These are phyloP conservation scores for Fusarium subglutinans DNA, from an alignment of 2,329 filamentous ascomycete genomes.

Conservation along the genomic window DNA sequence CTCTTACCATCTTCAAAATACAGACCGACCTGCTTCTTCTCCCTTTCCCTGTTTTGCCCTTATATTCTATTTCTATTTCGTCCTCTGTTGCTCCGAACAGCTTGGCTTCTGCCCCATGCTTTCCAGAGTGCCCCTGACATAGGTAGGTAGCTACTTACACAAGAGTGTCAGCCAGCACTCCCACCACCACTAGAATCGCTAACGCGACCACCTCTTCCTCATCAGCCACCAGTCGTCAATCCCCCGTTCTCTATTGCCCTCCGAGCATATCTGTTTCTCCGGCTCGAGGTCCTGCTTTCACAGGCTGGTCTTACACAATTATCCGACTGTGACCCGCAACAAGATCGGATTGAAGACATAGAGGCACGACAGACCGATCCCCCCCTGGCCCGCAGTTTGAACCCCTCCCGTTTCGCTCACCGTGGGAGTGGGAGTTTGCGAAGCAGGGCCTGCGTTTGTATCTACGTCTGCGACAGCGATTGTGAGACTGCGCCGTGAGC, in stretches of 20 bases:
- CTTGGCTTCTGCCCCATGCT: conserved; percentile 14
- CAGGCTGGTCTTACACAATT: conserved; percentile 18
- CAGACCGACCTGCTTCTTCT: background rate
- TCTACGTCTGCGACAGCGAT: conserved; percentile 17
- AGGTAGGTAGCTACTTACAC: conserved; percentile 12
- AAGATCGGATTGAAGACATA: conserved; percentile 7
- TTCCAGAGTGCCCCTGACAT: conserved; percentile 16
- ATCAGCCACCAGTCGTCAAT: conserved; percentile 36
- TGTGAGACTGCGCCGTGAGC: conserved; percentile 38
- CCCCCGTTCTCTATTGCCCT: conserved; percentile 14
- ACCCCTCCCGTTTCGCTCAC: conserved; percentile 32
- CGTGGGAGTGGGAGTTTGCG: conserved; percentile 38
- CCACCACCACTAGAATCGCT: conserved; percentile 10
- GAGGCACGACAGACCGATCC: background rate
- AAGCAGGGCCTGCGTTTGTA: conserved; percentile 35
- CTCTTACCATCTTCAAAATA: conserved; percentile 16
- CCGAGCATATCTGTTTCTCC: conserved; percentile 6
- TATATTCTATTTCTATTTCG: background rate
- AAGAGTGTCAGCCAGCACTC: background rate
- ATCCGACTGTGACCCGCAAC: conserved; percentile 22
- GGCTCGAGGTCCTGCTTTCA: background rate
- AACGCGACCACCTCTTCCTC: conserved; percentile 18
- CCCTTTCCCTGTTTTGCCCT: background rate
- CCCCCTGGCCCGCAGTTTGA: conserved; percentile 35
- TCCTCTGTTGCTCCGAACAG: background rate